Evolutionary conservation across 768 basidiomycete genomes (phyloP).

Genomic region (Paxillus rubicundulus): DNA sequence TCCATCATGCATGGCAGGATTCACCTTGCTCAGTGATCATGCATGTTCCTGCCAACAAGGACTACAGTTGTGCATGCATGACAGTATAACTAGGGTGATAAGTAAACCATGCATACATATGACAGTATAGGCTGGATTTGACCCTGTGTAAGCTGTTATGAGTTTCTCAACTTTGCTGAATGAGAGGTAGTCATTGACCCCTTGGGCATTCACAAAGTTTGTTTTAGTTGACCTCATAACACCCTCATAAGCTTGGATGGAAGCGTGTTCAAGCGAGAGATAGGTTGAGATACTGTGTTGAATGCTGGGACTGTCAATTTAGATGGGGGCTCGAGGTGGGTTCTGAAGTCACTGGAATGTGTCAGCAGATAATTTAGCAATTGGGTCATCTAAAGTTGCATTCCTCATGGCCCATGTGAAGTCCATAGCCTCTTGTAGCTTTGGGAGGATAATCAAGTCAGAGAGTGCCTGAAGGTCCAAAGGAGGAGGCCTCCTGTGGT

Average conservation of each 20-base stretch:
- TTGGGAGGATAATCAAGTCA: not conserved
- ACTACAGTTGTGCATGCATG: no score
- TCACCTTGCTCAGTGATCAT: no score
- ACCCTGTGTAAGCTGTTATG: not conserved
- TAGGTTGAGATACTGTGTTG: conserved; percentile 4
- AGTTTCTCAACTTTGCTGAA: conserved; percentile 6
- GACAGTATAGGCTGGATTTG: no score
- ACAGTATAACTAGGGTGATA: no score
- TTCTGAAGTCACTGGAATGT: conserved; percentile 1
- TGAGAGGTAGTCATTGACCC: conserved; percentile 11
- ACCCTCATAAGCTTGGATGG: conserved; percentile 3
- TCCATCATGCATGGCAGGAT: no score
- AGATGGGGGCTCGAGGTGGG: not conserved
- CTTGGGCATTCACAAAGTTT: conserved; percentile 2
- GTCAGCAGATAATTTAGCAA: not conserved
- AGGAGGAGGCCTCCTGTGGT: not conserved
- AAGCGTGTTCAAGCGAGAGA: conserved; percentile 6
- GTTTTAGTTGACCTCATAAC: not conserved
- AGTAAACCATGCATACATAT: no score
- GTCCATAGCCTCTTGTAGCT: not conserved
- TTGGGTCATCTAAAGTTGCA: not conserved
- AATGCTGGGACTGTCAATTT: conserved; percentile 1
- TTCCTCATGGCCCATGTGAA: not conserved
- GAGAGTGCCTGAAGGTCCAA: not conserved
- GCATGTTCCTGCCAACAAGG: no score